A percentile compares a stretch with the other conserved stretches of the same genome.
phyloP scores from a whole-genome alignment of 352 stramenopile genomes.

The Aphanomyces astaci region DNA sequence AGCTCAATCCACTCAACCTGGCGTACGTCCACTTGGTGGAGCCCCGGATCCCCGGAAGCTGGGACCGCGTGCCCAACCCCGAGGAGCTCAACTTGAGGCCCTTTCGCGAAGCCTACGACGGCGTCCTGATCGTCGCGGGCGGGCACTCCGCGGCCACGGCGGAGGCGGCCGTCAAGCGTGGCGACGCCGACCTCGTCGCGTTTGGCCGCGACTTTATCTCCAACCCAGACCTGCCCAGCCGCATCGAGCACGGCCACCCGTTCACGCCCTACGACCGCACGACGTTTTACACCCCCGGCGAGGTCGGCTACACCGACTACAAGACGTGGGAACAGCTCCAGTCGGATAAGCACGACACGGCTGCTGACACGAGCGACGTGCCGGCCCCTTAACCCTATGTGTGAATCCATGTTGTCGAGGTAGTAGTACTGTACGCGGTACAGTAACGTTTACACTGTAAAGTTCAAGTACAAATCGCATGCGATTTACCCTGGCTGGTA shows the following conservation, averaged over 20 bases:
- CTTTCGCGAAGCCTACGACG: constrained; percentile 54
- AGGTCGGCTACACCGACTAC: constrained; percentile 26
- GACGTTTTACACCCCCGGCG: constrained; percentile 29
- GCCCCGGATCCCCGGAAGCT: constrained; percentile 38
- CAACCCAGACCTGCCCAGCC: constrained; percentile 62
- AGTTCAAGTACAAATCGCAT: too few relatives aligned
- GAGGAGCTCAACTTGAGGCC: constrained; percentile 25
- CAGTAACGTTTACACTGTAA: too few relatives aligned
- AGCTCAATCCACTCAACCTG: constrained; percentile 47
- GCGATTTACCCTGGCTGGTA: too few relatives aligned
- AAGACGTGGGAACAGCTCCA: constrained; percentile 16
- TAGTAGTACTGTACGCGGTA: too few relatives aligned
- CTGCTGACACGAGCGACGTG: neutral
- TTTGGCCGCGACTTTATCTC: constrained; percentile 67
- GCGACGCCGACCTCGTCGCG: constrained; percentile 47
- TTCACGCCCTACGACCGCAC: constrained; percentile 38
- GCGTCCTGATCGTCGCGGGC: constrained; percentile 47
- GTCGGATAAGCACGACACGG: neutral
- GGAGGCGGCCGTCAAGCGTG: constrained; percentile 41
- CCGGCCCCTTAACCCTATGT: neutral
- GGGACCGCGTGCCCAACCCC: constrained; percentile 14
- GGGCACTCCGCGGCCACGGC: constrained; percentile 44
- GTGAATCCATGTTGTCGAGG: too few relatives aligned
- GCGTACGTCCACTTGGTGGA: constrained; percentile 57
- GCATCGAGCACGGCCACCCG: constrained; percentile 37